Conservation (phyloP, 139 green algal genomes). For the Coelastrella sp. region DNA sequence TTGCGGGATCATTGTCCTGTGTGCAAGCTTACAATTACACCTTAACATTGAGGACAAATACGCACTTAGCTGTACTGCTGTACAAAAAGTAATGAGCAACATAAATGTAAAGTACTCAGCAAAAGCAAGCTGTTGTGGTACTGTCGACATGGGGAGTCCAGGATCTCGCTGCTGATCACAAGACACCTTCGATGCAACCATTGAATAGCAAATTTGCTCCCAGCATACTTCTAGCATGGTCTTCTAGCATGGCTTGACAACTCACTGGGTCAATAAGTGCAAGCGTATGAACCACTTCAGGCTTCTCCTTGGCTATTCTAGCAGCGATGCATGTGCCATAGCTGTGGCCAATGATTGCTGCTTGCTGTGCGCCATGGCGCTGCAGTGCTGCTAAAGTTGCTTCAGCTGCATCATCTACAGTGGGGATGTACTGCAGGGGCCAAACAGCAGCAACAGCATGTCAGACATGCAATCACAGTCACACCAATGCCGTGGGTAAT, state of each 20-base stretch:
- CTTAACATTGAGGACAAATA: too few relatives aligned
- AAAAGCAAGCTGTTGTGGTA: too few relatives aligned
- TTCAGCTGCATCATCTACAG: constrained; percentile 19
- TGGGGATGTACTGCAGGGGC: constrained; percentile 27
- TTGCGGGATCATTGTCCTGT: too few relatives aligned
- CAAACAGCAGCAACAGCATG: background rate
- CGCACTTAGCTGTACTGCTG: too few relatives aligned
- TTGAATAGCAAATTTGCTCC: background rate
- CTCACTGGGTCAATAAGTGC: constrained; percentile 43
- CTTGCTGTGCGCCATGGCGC: background rate
- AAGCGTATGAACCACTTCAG: background rate
- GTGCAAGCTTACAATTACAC: too few relatives aligned
- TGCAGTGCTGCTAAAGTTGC: background rate
- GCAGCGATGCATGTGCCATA: constrained; percentile 36
- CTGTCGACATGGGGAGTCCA: too few relatives aligned
- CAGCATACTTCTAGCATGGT: background rate
- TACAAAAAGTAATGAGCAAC: too few relatives aligned
- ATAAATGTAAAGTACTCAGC: too few relatives aligned
- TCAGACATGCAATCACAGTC: background rate
- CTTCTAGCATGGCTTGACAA: background rate
- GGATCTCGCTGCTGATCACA: too few relatives aligned
- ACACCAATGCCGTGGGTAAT: background rate
- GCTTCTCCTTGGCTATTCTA: background rate
- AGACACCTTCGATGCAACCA: too few relatives aligned
- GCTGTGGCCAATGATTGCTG: constrained; percentile 30